Conservation (phyloP, 2,329 filamentous ascomycete genomes). For the Parasarocladium wereldwijsianum region DNA sequence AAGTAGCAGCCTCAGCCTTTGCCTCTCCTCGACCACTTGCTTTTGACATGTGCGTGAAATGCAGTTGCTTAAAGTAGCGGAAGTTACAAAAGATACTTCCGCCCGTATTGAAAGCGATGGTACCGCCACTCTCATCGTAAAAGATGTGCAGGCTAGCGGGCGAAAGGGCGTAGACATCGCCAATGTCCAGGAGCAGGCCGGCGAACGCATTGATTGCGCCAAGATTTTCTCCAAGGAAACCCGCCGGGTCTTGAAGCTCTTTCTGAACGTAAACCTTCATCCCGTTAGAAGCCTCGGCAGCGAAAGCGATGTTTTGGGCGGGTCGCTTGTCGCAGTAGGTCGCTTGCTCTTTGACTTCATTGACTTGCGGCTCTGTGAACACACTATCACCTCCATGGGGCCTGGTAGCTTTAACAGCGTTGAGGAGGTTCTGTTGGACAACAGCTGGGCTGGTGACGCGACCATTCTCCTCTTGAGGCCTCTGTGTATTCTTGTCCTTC, state of each 20-base stretch:
- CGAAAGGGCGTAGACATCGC: conserved; percentile 56
- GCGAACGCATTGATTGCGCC: conserved; percentile 55
- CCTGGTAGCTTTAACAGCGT: conserved; percentile 65
- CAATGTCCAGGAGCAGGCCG: conserved; percentile 51
- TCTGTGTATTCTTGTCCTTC: conserved; percentile 6
- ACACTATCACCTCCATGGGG: conserved; percentile 59
- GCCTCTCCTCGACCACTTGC: conserved; percentile 26
- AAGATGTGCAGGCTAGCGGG: conserved; percentile 67
- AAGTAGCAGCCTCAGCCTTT: conserved; percentile 56
- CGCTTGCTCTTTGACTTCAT: conserved; percentile 63
- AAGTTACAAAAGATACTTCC: conserved; percentile 92
- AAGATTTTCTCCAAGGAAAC: conserved; percentile 48
- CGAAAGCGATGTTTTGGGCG: conserved; percentile 56
- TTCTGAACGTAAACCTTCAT: conserved; percentile 61
- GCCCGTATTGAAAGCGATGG: conserved; percentile 82
- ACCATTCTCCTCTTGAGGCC: conserved; percentile 25
- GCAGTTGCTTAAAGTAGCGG: conserved; percentile 70
- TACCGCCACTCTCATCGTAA: conserved; percentile 62
- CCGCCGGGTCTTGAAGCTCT: conserved; percentile 28
- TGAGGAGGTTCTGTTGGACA: conserved; percentile 57
- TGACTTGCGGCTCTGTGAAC: conserved; percentile 59
- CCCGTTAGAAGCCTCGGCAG: conserved; percentile 53
- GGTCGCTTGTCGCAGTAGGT: conserved; percentile 75
- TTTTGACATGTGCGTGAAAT: conserved; percentile 37
- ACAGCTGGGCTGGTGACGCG: conserved; percentile 45